Evolutionary conservation across 1,284 basidiomycete genomes (phyloP), one percentile per base, ranked within the genome.

Genomic region (Grifola frondosa): DNA sequence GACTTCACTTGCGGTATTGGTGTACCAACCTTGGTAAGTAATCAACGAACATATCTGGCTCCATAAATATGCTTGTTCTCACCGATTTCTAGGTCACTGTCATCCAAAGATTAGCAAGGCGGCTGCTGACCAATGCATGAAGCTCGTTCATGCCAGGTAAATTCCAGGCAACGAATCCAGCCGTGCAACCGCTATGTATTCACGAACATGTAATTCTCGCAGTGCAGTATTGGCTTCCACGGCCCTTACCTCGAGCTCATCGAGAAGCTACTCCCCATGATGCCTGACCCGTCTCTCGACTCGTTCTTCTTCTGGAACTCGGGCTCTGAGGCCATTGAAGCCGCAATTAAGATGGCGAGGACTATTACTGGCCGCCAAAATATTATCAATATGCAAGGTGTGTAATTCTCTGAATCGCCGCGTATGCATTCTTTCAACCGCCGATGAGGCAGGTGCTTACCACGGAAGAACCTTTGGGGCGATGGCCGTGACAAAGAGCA

Each of bases 251-350:
- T 91, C 16, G 71, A 80, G 38, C 81, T 93, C 52, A 84, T 92
- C 53, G 77, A 91, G 60, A 77, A 75, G 47, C 74, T 93, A 7
- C 65, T 91, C n/a, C 86, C 89, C 1, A 68, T 88, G 50, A 88
- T 93, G 81, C 91, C 94, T 1, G 73, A 96, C 65, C 74, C 82
- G 0, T 93, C 91, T 3, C 77, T 97, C 31, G 88, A 95, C 66
- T 91, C 91, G 15, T 95, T 97, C 77, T 96, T 91, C 77, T 90
- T 95, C 67, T 92, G 89, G 88, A 97, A 94, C 73, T 96, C 92
- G 5, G 93, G 92, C 12, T 87, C 91, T 3, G 94, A 97, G 62
- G 93, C 91, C 0, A 78, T 93, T 29, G 91, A 97, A 67, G 90
- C 82, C 2, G 73, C 87, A 2, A 63, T 94, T 47, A 93, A 93